Base-by-base conservation (phyloP, 2,329 filamentous ascomycete genomes). In the Cladosporium sp. region DNA sequence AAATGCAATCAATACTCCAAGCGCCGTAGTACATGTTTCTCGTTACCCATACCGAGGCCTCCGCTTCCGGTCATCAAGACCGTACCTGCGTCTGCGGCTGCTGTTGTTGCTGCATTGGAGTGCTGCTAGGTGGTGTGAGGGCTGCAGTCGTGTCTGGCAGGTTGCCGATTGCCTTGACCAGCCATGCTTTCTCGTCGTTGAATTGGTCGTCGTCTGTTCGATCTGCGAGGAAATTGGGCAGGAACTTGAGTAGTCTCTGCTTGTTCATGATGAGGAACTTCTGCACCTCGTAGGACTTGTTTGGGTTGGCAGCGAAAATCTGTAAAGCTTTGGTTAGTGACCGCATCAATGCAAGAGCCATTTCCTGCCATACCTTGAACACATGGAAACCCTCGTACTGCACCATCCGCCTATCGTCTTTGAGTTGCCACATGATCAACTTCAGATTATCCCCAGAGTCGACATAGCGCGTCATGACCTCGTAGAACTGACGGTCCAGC, bases 311-410 rank as follows among this genome's bases (percentile, higher is more conserved):
- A 64, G 98, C 95, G 79, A 99, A 99, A 69, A 99, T 94, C 86
- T 88, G 71, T 34, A 26, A 52, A 38, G 30, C 4, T 57, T 66
- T 54, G 64, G 52, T 47, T 34, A 75, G 72, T 18, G n/a, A 8
- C 21, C n/a, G n/a, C 24, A 34, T 2, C 38, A n/a, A 7, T 14
- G 12, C n/a, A 30, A 58, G 11, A 51, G 26, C n/a, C 5, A 30
- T 28, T 12, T 21, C 7, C 28, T 7, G n/a, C 18, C 60, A 24
- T 68, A 88, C 86, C 84, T 99, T 99, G 86, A 99, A 99, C 51
- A 99, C 94, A 77, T 99, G 95, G 78, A 99, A 99, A 8, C 93
- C 95, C 78, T 99, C 95, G 78, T 99, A 99, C 80, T 98, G 95
- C 68, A 99, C 95, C 93, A 99, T 99, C 79, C 96, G 95, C 72